phyloP scores from a whole-genome alignment of 352 stramenopile species.

The Pythium aristosporum region DNA sequence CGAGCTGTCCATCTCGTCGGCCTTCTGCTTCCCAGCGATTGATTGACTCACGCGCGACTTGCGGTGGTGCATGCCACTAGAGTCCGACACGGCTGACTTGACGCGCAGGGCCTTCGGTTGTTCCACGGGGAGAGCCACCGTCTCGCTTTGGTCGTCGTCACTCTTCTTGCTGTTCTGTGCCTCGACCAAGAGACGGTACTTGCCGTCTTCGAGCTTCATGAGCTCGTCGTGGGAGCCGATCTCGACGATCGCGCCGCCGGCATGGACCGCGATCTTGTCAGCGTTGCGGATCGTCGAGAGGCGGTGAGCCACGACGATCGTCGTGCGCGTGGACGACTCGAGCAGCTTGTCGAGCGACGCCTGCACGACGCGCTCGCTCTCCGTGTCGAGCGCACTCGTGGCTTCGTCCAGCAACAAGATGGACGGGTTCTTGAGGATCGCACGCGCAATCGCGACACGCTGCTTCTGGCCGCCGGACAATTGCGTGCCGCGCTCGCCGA shows the following conservation, averaged over 20 bases:
- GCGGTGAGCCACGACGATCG: slow-evolving; percentile 81
- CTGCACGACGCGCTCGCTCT: slow-evolving; percentile 87
- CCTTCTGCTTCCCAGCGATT: background rate
- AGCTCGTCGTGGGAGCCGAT: slow-evolving; percentile 80
- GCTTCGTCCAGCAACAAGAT: slow-evolving; percentile 87
- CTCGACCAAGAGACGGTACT: slow-evolving; percentile 31
- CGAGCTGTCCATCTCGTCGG: background rate
- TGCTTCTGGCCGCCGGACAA: slow-evolving; percentile 93
- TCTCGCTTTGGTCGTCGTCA: background rate
- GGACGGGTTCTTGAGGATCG: slow-evolving; percentile 81
- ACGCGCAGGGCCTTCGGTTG: background rate
- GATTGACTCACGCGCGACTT: slow-evolving; percentile 1
- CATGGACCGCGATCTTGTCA: slow-evolving; percentile 82
- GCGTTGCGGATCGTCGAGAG: slow-evolving; percentile 77
- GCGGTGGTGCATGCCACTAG: background rate
- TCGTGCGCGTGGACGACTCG: slow-evolving; percentile 62
- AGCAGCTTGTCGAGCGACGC: slow-evolving; percentile 78
- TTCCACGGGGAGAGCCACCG: background rate
- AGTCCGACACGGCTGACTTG: slow-evolving; percentile 9
- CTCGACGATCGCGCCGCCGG: slow-evolving; percentile 68
- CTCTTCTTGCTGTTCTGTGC: slow-evolving; percentile 9
- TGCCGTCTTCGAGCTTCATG: slow-evolving; percentile 39
- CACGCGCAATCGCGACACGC: slow-evolving; percentile 90
- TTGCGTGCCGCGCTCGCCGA: slow-evolving; percentile 85
- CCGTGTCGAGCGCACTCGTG: slow-evolving; percentile 52